phyloP scores from a whole-genome alignment of 1,284 basidiomycete genomes.

The Marasmius tenuissimus region DNA sequence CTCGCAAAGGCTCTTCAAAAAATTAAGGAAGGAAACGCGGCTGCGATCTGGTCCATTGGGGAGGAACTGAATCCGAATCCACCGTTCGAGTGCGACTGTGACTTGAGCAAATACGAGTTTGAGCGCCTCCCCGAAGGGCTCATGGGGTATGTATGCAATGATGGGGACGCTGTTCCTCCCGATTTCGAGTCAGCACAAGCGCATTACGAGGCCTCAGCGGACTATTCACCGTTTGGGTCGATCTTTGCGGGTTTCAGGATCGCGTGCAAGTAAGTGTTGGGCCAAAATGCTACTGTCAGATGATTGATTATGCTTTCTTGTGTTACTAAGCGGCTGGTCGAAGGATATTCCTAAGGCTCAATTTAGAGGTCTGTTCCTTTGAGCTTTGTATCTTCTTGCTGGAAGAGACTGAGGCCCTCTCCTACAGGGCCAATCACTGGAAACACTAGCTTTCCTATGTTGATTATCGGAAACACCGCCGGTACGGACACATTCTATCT shows the following conservation, averaged over 20 bases:
- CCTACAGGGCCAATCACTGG: neutral
- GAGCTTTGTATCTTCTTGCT: neutral
- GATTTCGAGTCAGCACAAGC: neutral
- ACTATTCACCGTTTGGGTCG: neutral
- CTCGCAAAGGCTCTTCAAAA: neutral
- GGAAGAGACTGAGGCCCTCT: neutral
- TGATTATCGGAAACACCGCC: neutral
- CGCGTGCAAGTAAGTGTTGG: neutral
- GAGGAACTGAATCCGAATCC: no score
- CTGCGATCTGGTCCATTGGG: neutral
- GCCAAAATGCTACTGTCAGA: neutral
- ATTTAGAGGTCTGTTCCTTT: neutral
- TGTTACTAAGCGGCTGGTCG: neutral
- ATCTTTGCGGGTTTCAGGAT: neutral
- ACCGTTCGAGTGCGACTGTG: conserved; percentile 1
- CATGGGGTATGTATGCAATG: neutral
- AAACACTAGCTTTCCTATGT: neutral
- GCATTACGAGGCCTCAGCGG: neutral
- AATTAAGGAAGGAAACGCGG: neutral
- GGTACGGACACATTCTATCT: neutral
- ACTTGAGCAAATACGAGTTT: neutral
- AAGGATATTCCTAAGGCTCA: neutral
- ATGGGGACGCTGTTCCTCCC: neutral
- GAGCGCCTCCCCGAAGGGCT: neutral
- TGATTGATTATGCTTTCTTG: neutral